Percentiles rank a stretch among this genome's conserved stretches.
Evolutionary conservation across 2,329 filamentous ascomycete genomes (phyloP).

Genomic region (Fusarium sp.): DNA sequence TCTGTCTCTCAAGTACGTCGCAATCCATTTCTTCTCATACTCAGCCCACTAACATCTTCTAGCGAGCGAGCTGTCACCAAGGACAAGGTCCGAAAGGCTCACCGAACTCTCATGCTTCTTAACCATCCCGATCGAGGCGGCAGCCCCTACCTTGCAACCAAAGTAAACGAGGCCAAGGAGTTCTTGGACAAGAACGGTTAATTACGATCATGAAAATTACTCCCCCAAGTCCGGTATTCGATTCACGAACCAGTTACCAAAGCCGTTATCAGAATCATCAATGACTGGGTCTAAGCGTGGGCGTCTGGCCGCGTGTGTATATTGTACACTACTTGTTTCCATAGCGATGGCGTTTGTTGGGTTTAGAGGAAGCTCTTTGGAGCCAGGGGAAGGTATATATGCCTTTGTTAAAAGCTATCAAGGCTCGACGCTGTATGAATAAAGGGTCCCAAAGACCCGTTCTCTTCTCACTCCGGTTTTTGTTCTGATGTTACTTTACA

Average conservation of each 20-base stretch:
- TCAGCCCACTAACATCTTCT: conserved; percentile 12
- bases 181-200: conserved; percentile 77
- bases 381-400: conserved; percentile 34
- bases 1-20: conserved; percentile 81
- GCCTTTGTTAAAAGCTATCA: conserved; percentile 30
- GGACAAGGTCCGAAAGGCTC: conserved; percentile 94
- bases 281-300: conserved; percentile 15
- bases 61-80: conserved; percentile 90
- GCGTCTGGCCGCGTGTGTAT: conserved; percentile 37
- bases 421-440: conserved; percentile 38
- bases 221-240: neutral
- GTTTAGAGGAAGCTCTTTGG: conserved; percentile 38
- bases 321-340: conserved; percentile 53
- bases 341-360: conserved; percentile 57
- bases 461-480: conserved; percentile 38
- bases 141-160: conserved; percentile 94
- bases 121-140: conserved; percentile 98
- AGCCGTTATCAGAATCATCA: conserved; percentile 15
- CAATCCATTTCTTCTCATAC: neutral
- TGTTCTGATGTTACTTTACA: neutral
- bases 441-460: conserved; percentile 30
- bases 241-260: neutral
- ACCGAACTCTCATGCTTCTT: conserved; percentile 93
- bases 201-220: conserved; percentile 12
- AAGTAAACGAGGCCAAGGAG: conserved; percentile 98